Conservation (phyloP, 352 stramenopile genomes). For the Phytophthora boehmeriae region DNA sequence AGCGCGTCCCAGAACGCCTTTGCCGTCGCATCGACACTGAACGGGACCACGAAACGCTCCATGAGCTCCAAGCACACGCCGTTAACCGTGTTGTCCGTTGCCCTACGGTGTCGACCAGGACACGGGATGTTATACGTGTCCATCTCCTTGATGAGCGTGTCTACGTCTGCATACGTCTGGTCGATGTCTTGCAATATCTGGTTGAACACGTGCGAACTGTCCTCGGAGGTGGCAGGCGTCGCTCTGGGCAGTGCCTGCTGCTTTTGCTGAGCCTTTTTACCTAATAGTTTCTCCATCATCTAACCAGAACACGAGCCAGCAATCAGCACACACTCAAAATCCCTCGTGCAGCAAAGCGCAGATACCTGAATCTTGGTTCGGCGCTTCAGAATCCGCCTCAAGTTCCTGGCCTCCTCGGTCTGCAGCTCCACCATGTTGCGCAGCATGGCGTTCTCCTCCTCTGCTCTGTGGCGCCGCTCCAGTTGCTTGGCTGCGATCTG, state of each 20-base stretch:
- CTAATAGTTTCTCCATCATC: constrained; percentile 20
- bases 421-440: constrained; percentile 31
- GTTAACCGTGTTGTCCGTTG: constrained; percentile 6
- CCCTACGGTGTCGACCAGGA: constrained; percentile 19
- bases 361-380: constrained; percentile 32
- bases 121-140: constrained; percentile 17
- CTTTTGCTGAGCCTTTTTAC: constrained; percentile 15
- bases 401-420: constrained; percentile 28
- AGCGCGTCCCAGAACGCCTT: constrained; percentile 7
- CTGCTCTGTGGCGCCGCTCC: constrained; percentile 12
- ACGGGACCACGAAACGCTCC: constrained; percentile 22
- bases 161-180: constrained; percentile 12
- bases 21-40: constrained; percentile 9
- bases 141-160: constrained; percentile 13
- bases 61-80: constrained; percentile 27
- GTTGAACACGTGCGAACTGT: constrained; percentile 9
- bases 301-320: not conserved
- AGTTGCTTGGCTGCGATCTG: constrained; percentile 24
- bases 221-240: constrained; percentile 1
- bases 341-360: not conserved
- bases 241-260: not conserved
- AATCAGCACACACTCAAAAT: not conserved
- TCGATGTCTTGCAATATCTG: constrained; percentile 24
- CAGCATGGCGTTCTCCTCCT: constrained; percentile 31
- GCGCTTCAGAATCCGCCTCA: constrained; percentile 35